These are phyloP conservation scores for Candida ascalaphidarum DNA, from an alignment of 805 yeast genomes.

Conservation along the genomic window DNA sequence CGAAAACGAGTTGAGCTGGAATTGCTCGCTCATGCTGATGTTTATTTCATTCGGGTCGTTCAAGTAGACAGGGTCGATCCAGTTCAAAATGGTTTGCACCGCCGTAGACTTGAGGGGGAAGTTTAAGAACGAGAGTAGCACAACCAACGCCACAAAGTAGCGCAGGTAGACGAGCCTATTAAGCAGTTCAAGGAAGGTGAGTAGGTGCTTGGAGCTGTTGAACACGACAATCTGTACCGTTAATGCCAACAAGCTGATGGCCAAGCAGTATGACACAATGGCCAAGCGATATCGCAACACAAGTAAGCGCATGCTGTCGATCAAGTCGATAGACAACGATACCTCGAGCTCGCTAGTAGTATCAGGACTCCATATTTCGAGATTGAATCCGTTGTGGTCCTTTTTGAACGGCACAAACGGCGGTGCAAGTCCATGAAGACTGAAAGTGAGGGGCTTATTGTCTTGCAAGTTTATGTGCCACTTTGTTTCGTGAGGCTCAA, in stretches of 20 bases:
- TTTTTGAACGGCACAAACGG: slow-evolving; percentile 55
- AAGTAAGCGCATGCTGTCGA: slow-evolving; percentile 56
- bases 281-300: slow-evolving; percentile 73
- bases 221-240: slow-evolving; percentile 48
- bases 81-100: slow-evolving; percentile 30
- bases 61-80: slow-evolving; percentile 46
- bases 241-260: slow-evolving; percentile 44
- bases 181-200: slow-evolving; percentile 30
- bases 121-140: slow-evolving; percentile 26
- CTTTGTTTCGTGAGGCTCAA: slow-evolving; percentile 65
- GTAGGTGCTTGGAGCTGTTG: slow-evolving; percentile 17
- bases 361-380: slow-evolving; percentile 36
- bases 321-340: slow-evolving; percentile 43
- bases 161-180: slow-evolving; percentile 11
- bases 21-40: slow-evolving; percentile 23
- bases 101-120: slow-evolving; percentile 22
- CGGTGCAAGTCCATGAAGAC: slow-evolving; percentile 42
- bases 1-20: slow-evolving; percentile 46
- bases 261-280: slow-evolving; percentile 60
- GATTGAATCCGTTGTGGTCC: slow-evolving; percentile 13
- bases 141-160: slow-evolving; percentile 11
- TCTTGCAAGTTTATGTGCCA: slow-evolving; percentile 56
- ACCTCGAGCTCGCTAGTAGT: slow-evolving; percentile 18
- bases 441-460: slow-evolving; percentile 12
- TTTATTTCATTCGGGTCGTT: slow-evolving; percentile 38